Conservation (phyloP, 148 eudicot species). For the Dysphania ambrosioides region DNA sequence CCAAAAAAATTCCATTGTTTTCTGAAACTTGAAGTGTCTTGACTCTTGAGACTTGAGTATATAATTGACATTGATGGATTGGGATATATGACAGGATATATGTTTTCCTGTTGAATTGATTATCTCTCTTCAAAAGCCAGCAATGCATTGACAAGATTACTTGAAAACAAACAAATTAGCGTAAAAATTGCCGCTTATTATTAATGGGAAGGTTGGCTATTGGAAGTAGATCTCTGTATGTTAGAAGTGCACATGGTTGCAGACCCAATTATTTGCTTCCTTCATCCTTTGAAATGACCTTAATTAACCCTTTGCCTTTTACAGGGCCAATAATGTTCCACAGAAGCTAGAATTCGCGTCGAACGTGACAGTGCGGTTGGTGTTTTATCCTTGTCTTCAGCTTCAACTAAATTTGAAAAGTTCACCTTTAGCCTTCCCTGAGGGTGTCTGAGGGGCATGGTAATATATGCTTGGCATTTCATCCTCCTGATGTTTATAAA, state of each 20-base stretch:
- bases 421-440: no score
- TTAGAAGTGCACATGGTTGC: slow-evolving; percentile 3
- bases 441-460: no score
- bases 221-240: background rate
- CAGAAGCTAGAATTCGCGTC: background rate
- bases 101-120: background rate
- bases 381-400: background rate
- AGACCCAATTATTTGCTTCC: background rate
- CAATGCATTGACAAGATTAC: background rate
- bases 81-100: background rate
- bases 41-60: no score
- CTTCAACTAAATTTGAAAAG: background rate
- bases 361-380: background rate
- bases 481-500: no score
- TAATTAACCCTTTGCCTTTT: background rate
- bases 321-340: background rate
- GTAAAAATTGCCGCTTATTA: background rate
- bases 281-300: background rate
- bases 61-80: background rate
- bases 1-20: background rate
- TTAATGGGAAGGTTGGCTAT: background rate
- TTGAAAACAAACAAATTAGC: background rate
- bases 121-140: background rate
- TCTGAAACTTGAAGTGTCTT: background rate
- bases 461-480: no score